Conservation (phyloP, 2,329 filamentous ascomycete genomes). For the Bisporella sp. region DNA sequence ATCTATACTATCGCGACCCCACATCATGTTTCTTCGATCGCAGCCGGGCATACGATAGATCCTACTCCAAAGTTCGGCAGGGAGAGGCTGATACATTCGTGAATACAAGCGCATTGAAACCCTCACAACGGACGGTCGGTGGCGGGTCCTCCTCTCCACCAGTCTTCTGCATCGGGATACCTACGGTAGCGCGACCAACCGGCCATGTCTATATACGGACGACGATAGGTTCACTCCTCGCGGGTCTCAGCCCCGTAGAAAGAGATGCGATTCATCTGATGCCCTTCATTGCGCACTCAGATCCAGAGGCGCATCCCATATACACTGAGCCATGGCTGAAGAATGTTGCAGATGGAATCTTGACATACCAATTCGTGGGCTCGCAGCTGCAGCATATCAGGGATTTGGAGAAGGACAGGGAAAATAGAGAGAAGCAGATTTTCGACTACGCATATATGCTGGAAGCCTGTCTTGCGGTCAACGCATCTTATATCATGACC, state of each 20-base stretch:
- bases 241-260: not conserved
- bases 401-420: slow-evolving; percentile 4
- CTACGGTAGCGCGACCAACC: slow-evolving; percentile 1
- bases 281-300: slow-evolving; percentile 4
- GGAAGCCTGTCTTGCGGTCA: not conserved
- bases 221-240: slow-evolving; percentile 1
- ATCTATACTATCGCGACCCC: slow-evolving; percentile 1
- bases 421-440: slow-evolving; percentile 5
- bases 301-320: slow-evolving; percentile 1
- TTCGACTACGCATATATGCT: slow-evolving; percentile 3
- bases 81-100: slow-evolving; percentile 2
- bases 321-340: slow-evolving; percentile 1
- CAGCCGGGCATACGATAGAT: not conserved
- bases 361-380: slow-evolving; percentile 1
- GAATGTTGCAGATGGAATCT: slow-evolving; percentile 2
- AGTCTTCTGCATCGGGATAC: slow-evolving; percentile 1
- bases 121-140: not conserved
- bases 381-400: not conserved
- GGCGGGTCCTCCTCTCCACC: not conserved
- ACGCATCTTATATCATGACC: slow-evolving; percentile 1
- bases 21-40: slow-evolving; percentile 4
- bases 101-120: not conserved
- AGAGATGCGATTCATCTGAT: slow-evolving; percentile 3
- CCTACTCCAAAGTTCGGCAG: not conserved
- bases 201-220: slow-evolving; percentile 3